Percentiles rank a stretch among this genome's conserved stretches.
These are phyloP conservation scores for Rhizodiscina lignyota DNA, from an alignment of 495 filamentous ascomycete genomes.

Conservation along the genomic window DNA sequence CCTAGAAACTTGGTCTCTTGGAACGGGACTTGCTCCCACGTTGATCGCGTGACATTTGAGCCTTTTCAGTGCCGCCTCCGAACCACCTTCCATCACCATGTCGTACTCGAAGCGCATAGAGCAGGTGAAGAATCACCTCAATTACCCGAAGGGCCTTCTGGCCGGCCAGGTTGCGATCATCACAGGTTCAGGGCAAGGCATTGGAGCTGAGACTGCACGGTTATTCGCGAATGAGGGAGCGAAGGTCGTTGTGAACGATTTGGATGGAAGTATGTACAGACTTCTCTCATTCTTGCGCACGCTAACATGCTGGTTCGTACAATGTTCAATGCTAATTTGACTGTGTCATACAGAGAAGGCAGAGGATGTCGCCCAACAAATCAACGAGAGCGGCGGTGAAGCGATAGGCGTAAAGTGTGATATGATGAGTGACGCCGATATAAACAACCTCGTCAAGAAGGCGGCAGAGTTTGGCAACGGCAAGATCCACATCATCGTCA, in stretches of 20 bases:
- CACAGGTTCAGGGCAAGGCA: constrained; percentile 77
- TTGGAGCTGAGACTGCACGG: constrained; percentile 66
- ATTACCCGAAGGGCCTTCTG: constrained; percentile 63
- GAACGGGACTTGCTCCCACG: too few species aligned
- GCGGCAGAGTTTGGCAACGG: constrained; percentile 65
- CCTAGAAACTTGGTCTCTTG: too few species aligned
- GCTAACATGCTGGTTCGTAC: not conserved
- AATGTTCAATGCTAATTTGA: not conserved
- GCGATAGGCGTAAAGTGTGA: constrained; percentile 60
- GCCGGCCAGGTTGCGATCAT: constrained; percentile 72
- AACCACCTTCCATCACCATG: too few species aligned
- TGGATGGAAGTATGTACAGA: constrained; percentile 45
- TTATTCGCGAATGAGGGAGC: constrained; percentile 78
- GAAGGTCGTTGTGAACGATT: constrained; percentile 66
- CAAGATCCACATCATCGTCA: constrained; percentile 78
- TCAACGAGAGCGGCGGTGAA: constrained; percentile 45
- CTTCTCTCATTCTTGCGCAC: not conserved
- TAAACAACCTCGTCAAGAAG: constrained; percentile 50
- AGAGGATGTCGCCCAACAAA: constrained; percentile 38
- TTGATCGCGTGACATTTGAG: too few species aligned
- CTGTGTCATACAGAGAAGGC: constrained; percentile 37
- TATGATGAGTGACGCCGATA: constrained; percentile 47
- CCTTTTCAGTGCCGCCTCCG: too few species aligned
- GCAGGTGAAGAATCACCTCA: too few species aligned
- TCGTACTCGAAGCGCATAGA: too few species aligned